phyloP scores from a whole-genome alignment of 2,329 filamentous ascomycete species.

The Verticillium albo-atrum region DNA sequence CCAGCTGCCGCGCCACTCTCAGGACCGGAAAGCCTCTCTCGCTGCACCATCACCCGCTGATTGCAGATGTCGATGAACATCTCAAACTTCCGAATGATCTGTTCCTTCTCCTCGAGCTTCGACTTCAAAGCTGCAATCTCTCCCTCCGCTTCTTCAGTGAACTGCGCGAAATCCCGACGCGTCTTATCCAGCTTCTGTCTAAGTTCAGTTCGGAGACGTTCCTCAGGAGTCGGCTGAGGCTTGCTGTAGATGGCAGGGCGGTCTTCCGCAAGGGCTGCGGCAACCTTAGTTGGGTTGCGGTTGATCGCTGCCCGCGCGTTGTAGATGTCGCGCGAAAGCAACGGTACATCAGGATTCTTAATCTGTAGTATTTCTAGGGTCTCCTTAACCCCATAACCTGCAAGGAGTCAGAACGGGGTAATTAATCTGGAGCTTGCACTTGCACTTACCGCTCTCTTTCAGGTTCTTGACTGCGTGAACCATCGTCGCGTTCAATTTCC shows the following conservation, averaged over 20 bases:
- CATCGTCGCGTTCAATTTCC: slow-evolving; percentile 64
- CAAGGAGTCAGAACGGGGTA: neutral
- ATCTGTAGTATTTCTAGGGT: slow-evolving; percentile 63
- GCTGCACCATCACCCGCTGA: slow-evolving; percentile 59
- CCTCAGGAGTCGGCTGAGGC: slow-evolving; percentile 57
- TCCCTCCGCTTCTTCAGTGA: slow-evolving; percentile 52
- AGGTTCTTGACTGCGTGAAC: slow-evolving; percentile 62
- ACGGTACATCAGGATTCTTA: slow-evolving; percentile 58
- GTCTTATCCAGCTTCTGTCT: slow-evolving; percentile 55
- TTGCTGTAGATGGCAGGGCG: slow-evolving; percentile 64
- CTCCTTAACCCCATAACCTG: slow-evolving; percentile 48
- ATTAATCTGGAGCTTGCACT: neutral
- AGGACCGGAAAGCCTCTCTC: slow-evolving; percentile 40
- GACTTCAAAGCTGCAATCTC: slow-evolving; percentile 55
- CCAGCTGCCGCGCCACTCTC: slow-evolving; percentile 2
- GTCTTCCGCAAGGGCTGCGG: slow-evolving; percentile 54
- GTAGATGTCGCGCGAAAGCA: slow-evolving; percentile 62
- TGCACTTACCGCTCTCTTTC: slow-evolving; percentile 57
- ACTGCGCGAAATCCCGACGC: slow-evolving; percentile 50
- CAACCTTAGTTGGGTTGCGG: slow-evolving; percentile 59
- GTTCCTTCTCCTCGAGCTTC: slow-evolving; percentile 59
- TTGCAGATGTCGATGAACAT: slow-evolving; percentile 70
- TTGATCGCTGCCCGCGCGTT: slow-evolving; percentile 64
- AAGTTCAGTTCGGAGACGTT: slow-evolving; percentile 59
- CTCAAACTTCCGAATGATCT: slow-evolving; percentile 59